A percentile compares a stretch with the other conserved stretches of the same genome.
Conservation (phyloP, 2,329 filamentous ascomycete genomes). For the Exophiala sp. region DNA sequence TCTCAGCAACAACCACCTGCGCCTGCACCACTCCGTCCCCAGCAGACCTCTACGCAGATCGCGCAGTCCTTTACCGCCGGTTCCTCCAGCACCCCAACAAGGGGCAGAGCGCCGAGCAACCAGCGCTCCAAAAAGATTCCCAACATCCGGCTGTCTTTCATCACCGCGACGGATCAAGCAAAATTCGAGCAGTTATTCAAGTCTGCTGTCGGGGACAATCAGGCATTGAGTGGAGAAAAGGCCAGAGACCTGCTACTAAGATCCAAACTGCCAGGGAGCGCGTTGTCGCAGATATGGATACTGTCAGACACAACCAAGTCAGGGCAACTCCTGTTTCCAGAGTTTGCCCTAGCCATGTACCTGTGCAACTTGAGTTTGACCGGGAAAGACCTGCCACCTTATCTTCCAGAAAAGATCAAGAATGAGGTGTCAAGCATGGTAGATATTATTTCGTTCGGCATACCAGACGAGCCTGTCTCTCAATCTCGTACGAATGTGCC, state of each 20-base stretch:
- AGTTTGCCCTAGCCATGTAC: slow-evolving; percentile 98
- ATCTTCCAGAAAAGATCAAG: slow-evolving; percentile 77
- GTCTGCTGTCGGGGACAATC: slow-evolving; percentile 79
- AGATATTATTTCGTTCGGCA: slow-evolving; percentile 94
- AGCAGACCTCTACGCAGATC: slow-evolving; percentile 62
- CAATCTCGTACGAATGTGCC: slow-evolving; percentile 63
- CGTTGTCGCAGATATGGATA: slow-evolving; percentile 91
- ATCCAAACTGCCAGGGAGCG: slow-evolving; percentile 81
- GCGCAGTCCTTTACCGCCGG: slow-evolving; percentile 58
- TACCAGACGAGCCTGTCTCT: slow-evolving; percentile 65
- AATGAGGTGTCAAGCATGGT: slow-evolving; percentile 99
- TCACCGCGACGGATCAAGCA: slow-evolving; percentile 88
- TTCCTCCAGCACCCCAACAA: slow-evolving; percentile 51
- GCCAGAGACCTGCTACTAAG: slow-evolving; percentile 83
- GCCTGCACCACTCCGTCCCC: slow-evolving; percentile 50
- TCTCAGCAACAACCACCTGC: slow-evolving; percentile 48
- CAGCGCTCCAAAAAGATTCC: slow-evolving; percentile 69
- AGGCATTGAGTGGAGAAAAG: slow-evolving; percentile 87
- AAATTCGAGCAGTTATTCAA: slow-evolving; percentile 99
- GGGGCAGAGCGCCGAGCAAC: slow-evolving; percentile 59
- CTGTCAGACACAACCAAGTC: slow-evolving; percentile 94
- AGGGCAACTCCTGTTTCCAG: slow-evolving; percentile 92
- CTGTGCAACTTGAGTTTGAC: slow-evolving; percentile 91
- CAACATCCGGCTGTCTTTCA: slow-evolving; percentile 90
- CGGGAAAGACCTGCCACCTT: slow-evolving; percentile 72